phyloP scores from a whole-genome alignment of 768 basidiomycete species.

The Obba rivulosa region DNA sequence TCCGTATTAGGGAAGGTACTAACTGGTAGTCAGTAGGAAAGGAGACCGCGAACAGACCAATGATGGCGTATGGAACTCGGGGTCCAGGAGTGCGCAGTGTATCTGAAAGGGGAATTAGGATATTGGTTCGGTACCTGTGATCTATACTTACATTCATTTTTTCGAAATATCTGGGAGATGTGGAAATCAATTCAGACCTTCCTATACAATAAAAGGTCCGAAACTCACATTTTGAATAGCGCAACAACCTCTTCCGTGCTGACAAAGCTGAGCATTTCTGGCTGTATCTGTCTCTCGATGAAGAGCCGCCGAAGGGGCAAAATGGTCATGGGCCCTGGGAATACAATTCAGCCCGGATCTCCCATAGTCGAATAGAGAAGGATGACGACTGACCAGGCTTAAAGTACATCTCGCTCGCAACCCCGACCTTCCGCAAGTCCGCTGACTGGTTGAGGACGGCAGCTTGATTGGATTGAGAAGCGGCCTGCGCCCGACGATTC shows the following conservation, averaged over 20 bases:
- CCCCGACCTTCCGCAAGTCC: slow-evolving; percentile 48
- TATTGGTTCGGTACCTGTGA: slow-evolving; percentile 4
- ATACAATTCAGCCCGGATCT: not conserved
- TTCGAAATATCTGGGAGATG: slow-evolving; percentile 58
- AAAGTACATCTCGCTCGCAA: slow-evolving; percentile 87
- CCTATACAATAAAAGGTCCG: not conserved
- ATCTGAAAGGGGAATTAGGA: slow-evolving; percentile 37
- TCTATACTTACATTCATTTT: slow-evolving; percentile 57
- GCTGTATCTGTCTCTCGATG: slow-evolving; percentile 87
- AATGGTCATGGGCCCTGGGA: slow-evolving; percentile 79
- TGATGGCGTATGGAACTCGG: slow-evolving; percentile 88
- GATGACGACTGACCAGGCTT: slow-evolving; percentile 61
- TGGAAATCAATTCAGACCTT: slow-evolving; percentile 4
- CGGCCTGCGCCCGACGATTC: slow-evolving; percentile 57
- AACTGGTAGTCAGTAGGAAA: slow-evolving; percentile 90
- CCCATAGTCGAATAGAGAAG: not conserved
- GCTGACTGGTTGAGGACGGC: slow-evolving; percentile 5
- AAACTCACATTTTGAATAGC: slow-evolving; percentile 81
- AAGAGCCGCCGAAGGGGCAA: slow-evolving; percentile 75
- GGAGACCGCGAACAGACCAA: slow-evolving; percentile 93
- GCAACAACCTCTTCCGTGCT: slow-evolving; percentile 85
- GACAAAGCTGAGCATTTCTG: slow-evolving; percentile 90
- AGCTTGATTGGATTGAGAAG: slow-evolving; percentile 11
- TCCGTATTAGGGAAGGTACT: slow-evolving; percentile 23
- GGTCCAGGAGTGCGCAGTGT: slow-evolving; percentile 78